phyloP scores from a whole-genome alignment of 192 early-diverging fungal species.

The Haplosporangium gracile region DNA sequence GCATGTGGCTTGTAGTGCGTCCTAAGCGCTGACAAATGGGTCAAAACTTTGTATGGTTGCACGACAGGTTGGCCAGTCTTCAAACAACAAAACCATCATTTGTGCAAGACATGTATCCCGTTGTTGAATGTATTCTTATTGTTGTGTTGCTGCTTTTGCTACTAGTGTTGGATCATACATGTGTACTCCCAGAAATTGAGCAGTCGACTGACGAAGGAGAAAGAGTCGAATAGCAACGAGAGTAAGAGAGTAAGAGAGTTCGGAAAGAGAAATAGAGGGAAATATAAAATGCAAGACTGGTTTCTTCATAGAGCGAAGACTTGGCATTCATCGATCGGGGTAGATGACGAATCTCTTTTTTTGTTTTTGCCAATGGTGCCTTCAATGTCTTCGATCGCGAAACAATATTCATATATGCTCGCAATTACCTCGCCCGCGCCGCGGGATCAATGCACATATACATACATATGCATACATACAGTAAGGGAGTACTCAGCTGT shows the following conservation, averaged over 20 bases:
- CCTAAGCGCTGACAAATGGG: constrained; percentile 2
- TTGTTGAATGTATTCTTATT: neutral
- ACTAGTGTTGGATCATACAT: neutral
- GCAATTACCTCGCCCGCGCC: neutral
- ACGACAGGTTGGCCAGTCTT: neutral
- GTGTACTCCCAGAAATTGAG: neutral
- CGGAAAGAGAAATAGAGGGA: neutral
- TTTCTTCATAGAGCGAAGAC: neutral
- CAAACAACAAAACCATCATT: neutral
- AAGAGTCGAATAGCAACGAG: neutral
- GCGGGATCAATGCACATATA: neutral
- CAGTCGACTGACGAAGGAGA: neutral
- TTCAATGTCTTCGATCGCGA: neutral
- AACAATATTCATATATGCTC: neutral
- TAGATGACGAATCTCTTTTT: neutral
- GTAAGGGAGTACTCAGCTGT: neutral
- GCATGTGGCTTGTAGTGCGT: neutral
- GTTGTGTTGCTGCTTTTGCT: neutral
- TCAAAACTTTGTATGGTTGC: neutral
- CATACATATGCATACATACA: neutral
- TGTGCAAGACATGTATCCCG: neutral
- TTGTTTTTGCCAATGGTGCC: neutral
- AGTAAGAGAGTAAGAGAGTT: neutral
- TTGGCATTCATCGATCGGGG: neutral
- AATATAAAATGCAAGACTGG: neutral